Evolutionary conservation across 2,329 filamentous ascomycete species (phyloP), one percentile per base, ranked within the genome.

Genomic region (Pseudogymnoascus sp.): DNA sequence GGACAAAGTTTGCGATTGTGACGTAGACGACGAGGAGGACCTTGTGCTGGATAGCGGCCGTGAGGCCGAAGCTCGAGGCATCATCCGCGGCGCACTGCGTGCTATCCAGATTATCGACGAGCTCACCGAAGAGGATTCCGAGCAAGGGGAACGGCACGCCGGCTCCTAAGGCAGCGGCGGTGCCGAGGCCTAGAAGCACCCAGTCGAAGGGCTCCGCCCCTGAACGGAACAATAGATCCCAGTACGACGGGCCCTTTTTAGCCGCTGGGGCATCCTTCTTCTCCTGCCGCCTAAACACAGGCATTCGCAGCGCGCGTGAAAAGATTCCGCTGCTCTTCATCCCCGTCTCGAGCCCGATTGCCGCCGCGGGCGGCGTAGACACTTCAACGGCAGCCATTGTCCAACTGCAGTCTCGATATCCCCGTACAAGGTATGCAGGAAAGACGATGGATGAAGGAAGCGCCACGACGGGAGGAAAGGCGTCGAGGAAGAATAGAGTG

Each of bases 61-160:
- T 66, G 12, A 68, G 62, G n/a, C 69, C 64, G 38, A 74, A 70
- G 64, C 73, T 72, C 9, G 74, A 73, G 69, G 58, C 22, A 25
- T 60, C 58, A 23, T 60, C 58, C 0, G 58, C 23, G 14, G 58
- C 58, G 11, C 58, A 60, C 19, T 60, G 58, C 6, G 58, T 60
- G 58, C 58, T 60, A 60, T 60, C 58, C 5, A 88, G 77, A 65
- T 85, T 78, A 67, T 88, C 84, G 64, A 88, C 76, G 8, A 88
- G 79, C 71, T 87, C 77, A 65, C 85, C 85, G 67, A 88, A 87
- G 58, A 88, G 74, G 65, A 88, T 84, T 63, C 82, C 84, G 68
- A 87, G 80, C 14, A 88, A 73, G 11, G 85, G 85, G 65, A 87
- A 86, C 0, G 85, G 84, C 2, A 85, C 77, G 60, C 84, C 84